Percentiles rank a stretch among this genome's conserved stretches.
Evolutionary conservation across 495 filamentous ascomycete species (phyloP).

Genomic region (Penicillium psychrofluorescens): DNA sequence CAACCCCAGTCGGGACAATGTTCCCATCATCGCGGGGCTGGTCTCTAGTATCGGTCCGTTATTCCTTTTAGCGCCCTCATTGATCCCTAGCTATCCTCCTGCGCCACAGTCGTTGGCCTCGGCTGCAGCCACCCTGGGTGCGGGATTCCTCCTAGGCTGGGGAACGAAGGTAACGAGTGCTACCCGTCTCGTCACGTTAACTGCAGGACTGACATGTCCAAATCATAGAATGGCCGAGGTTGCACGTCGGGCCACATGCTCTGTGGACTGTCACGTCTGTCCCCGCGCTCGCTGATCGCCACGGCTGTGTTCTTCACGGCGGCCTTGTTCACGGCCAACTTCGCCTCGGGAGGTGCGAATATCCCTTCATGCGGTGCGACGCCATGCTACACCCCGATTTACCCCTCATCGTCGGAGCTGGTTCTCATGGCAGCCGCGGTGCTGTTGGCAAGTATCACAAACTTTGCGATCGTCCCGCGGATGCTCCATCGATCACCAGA

Average conservation of each 20-base stretch:
- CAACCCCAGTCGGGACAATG: conserved; percentile 28
- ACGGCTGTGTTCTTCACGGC: conserved; percentile 49
- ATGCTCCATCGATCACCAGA: conserved; percentile 18
- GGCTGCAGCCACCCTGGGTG: conserved; percentile 27
- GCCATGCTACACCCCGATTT: conserved; percentile 44
- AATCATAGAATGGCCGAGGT: conserved; percentile 38
- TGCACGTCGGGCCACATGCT: conserved; percentile 59
- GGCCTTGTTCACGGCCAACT: conserved; percentile 43
- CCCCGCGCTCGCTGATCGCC: conserved; percentile 43
- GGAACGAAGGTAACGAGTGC: conserved; percentile 44
- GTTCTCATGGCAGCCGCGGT: conserved; percentile 25
- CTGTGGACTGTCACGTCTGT: conserved; percentile 48
- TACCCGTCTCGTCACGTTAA: neutral
- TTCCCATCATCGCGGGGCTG: conserved; percentile 44
- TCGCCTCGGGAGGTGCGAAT: conserved; percentile 18
- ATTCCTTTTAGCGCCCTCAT: conserved; percentile 31
- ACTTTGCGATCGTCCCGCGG: conserved; percentile 22
- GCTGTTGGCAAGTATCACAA: conserved; percentile 26
- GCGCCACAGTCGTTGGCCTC: conserved; percentile 22
- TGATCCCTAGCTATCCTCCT: conserved; percentile 37
- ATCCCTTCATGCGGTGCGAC: conserved; percentile 28
- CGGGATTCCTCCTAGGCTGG: conserved; percentile 45
- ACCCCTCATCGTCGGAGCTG: conserved; percentile 31
- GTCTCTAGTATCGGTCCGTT: conserved; percentile 34
- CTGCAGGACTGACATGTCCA: conserved; percentile 1